A percentile compares a stretch with the other conserved stretches of the same genome.
These are phyloP conservation scores for Pleurotus giganteus DNA, from an alignment of 768 basidiomycete genomes.

Conservation along the genomic window DNA sequence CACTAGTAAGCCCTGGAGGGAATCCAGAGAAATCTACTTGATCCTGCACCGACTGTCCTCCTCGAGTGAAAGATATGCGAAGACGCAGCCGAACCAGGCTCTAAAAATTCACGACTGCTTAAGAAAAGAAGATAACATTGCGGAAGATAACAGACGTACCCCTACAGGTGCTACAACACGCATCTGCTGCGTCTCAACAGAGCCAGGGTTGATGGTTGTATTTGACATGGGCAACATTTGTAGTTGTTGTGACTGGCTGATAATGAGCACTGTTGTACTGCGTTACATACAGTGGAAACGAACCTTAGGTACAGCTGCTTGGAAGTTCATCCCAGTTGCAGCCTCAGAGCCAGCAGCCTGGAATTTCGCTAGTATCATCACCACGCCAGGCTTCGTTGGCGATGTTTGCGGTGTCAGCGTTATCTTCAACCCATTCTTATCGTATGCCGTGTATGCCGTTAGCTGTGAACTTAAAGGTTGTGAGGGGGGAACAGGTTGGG, in stretches of 20 bases:
- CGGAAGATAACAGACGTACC: constrained; percentile 44
- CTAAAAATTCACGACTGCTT: constrained; percentile 35
- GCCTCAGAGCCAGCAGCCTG: constrained; percentile 55
- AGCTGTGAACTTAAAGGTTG: constrained; percentile 49
- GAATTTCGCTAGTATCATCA: constrained; percentile 90
- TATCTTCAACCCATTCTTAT: constrained; percentile 87
- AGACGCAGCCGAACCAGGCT: constrained; percentile 81
- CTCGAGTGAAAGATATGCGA: constrained; percentile 75
- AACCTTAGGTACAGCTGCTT: constrained; percentile 52
- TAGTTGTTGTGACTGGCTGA: constrained; percentile 81
- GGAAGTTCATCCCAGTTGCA: constrained; percentile 78
- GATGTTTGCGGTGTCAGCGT: constrained; percentile 88
- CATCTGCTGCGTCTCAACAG: constrained; percentile 93
- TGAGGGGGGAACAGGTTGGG: constrained; percentile 32
- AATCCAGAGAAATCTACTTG: constrained; percentile 95
- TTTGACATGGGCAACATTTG: constrained; percentile 99
- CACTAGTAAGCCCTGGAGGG: constrained; percentile 68
- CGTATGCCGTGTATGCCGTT: constrained; percentile 82
- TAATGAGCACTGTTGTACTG: neutral
- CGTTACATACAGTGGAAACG: neutral
- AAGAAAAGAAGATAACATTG: constrained; percentile 11
- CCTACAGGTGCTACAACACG: constrained; percentile 85
- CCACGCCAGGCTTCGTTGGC: constrained; percentile 77
- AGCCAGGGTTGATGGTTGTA: constrained; percentile 70
- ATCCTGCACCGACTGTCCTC: constrained; percentile 75